Conservation (phyloP, 139 green algal species). For the Chlorella sp. region DNA sequence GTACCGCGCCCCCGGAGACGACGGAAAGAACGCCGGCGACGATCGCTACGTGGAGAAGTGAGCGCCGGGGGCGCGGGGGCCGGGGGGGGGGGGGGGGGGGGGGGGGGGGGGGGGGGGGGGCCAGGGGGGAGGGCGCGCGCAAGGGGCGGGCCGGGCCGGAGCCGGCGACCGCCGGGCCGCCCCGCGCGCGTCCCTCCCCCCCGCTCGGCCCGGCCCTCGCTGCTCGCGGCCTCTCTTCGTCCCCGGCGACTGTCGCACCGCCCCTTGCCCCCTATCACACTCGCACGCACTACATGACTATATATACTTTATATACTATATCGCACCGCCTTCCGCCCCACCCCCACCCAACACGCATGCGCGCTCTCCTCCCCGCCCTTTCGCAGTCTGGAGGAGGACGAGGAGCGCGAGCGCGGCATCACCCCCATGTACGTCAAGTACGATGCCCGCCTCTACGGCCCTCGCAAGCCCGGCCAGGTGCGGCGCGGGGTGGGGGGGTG, state of each 20-base stretch:
- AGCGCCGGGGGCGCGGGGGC: no score
- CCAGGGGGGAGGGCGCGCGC: no score
- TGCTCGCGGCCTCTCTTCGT: no score
- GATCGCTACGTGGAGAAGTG: slow-evolving; percentile 39
- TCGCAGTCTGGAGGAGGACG: slow-evolving; percentile 46
- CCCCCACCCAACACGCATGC: background rate
- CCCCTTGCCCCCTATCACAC: no score
- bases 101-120: no score
- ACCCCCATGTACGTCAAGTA: slow-evolving; percentile 76
- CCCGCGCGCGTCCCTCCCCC: no score
- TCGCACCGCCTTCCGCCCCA: background rate
- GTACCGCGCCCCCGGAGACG: slow-evolving; percentile 79
- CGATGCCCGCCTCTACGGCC: slow-evolving; percentile 74
- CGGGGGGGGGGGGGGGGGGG: no score
- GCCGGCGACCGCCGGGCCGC: no score
- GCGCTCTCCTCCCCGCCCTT: background rate
- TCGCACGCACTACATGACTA: background rate
- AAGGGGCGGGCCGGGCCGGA: no score
- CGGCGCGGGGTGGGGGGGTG: background rate
- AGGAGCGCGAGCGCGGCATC: slow-evolving; percentile 30
- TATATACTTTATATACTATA: background rate
- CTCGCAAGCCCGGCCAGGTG: slow-evolving; percentile 33
- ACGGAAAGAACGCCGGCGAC: slow-evolving; percentile 52
- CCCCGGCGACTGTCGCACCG: no score
- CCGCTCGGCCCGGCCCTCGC: no score